These are phyloP conservation scores for Holtermannia corniformis DNA, from an alignment of 768 basidiomycete genomes.

Conservation along the genomic window DNA sequence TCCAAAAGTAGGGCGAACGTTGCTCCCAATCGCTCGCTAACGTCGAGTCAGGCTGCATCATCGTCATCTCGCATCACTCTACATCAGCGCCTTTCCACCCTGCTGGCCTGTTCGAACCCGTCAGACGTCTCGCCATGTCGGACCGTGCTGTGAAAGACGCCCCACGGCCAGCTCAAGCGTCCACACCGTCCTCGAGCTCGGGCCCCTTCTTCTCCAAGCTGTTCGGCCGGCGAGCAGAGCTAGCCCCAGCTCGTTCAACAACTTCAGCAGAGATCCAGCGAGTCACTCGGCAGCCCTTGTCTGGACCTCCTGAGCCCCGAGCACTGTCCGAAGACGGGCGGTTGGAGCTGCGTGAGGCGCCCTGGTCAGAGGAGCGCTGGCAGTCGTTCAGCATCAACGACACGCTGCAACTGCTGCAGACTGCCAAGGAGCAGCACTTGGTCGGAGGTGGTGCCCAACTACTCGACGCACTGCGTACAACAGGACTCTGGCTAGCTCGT, in stretches of 20 bases:
- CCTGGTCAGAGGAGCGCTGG: neutral
- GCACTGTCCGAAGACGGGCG: no score
- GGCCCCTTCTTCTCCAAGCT: neutral
- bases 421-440: neutral
- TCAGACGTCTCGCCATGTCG: no score
- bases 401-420: neutral
- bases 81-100: no score
- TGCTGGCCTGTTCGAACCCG: no score
- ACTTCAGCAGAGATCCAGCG: neutral
- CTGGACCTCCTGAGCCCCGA: no score
- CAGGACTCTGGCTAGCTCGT: neutral
- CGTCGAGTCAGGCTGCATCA: no score
- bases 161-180: neutral
- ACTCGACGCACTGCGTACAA: neutral
- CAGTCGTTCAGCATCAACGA: neutral
- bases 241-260: neutral
- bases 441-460: neutral
- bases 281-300: no score
- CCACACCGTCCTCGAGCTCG: neutral
- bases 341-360: neutral
- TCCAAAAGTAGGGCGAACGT: no score
- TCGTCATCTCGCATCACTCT: no score
- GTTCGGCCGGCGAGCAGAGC: neutral
- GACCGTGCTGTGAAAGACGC: neutral
- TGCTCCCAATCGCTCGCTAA: no score